Evolutionary conservation across 495 filamentous ascomycete species (phyloP), one percentile per base, ranked within the genome.

Genomic region (Mytilinidion resinicola): DNA sequence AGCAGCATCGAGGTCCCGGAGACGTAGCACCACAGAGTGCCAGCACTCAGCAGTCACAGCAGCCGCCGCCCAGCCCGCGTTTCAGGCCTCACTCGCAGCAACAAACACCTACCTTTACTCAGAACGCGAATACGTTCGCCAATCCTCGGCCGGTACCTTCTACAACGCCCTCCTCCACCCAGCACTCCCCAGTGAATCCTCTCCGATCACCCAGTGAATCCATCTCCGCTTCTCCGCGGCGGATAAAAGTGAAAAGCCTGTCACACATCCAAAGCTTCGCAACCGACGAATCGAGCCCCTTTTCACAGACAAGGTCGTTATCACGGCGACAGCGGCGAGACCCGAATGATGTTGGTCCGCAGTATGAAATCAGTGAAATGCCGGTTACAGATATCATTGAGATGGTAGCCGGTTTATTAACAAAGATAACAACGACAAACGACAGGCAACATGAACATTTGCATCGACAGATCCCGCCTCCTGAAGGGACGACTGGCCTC

Each of bases 331-430:
- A 33, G 71, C 78, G 51, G 67, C 74, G 63, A 68, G 77, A 60
- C 64, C 74, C 57, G 68, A 74, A 63, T 59, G 71, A 66, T 71
- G 78, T 25, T 74, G 80, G 37, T 66, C 80, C 59, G 72, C 82
- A 86, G 65, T 99, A 95, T 70, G 93, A 97, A 72, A 97, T 99
- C 61, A 96, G 91, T 73, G 87, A 84, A 51, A 99, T 99, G 93
- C 92, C 95, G 50, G 93, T 97, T 60, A 81, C 83, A 51, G 95
- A 99, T 63, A 91, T 99, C 64, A 99, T 99, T 72, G 95, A 99
- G 73, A 99, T 99, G 95, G 95, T 99, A 7, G 93, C 93, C 5
- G 92, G 90, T n/a, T 84, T 99, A 39, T 77, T 99, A 57, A 96
- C 95, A 9, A 97, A 97, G 73, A 99, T 99, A 62, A 96, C 93